A percentile compares a stretch with the other conserved stretches of the same genome.
Evolutionary conservation across 352 stramenopile species (phyloP).

Genomic region (Globisporangium canariense): DNA sequence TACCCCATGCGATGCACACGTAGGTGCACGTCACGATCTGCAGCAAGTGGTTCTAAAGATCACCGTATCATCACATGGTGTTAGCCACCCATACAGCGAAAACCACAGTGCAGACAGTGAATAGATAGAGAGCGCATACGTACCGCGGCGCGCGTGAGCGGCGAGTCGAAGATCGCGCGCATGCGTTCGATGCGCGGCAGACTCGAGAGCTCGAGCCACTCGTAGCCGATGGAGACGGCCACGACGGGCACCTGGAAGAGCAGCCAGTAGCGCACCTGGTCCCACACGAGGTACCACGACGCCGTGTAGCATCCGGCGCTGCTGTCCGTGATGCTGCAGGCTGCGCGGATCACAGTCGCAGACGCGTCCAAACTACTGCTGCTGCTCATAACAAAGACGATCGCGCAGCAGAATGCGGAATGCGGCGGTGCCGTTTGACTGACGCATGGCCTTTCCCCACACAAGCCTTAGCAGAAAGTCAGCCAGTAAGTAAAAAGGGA

Average conservation of each 20-base stretch:
- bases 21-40: constrained; percentile 78
- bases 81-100: not conserved
- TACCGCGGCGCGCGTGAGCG: constrained; percentile 65
- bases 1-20: constrained; percentile 83
- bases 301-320: constrained; percentile 68
- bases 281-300: constrained; percentile 79
- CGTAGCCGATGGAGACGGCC: constrained; percentile 67
- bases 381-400: not conserved
- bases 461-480: not conserved
- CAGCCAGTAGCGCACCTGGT: constrained; percentile 77
- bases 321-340: constrained; percentile 59
- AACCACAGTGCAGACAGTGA: constrained; percentile 5
- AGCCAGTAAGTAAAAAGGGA: not conserved
- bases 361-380: not conserved
- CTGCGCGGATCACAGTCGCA: constrained; percentile 11
- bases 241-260: constrained; percentile 72
- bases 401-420: not conserved
- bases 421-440: not conserved
- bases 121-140: constrained; percentile 5
- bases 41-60: constrained; percentile 63
- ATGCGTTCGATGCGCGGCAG: constrained; percentile 63
- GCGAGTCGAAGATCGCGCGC: constrained; percentile 63
- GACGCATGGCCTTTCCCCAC: not conserved
- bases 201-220: constrained; percentile 76
- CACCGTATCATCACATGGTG: not conserved